phyloP scores from a whole-genome alignment of 2,329 filamentous ascomycete species.

The Amesomyces nigricolor region DNA sequence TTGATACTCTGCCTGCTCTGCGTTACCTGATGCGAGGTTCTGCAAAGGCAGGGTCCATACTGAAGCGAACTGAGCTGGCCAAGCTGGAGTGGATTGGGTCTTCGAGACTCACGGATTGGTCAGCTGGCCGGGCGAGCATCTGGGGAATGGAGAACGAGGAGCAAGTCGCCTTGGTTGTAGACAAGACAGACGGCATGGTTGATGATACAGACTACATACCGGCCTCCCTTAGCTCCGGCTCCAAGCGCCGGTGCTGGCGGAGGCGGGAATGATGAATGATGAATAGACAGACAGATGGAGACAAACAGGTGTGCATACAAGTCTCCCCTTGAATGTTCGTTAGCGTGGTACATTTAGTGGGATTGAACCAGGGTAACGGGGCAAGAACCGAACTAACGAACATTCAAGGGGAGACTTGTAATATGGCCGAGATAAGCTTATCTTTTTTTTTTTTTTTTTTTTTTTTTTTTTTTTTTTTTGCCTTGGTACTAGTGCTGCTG shows the following conservation, averaged over 20 bases:
- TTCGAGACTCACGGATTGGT: too few relatives aligned
- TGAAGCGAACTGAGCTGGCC: conserved; percentile 4
- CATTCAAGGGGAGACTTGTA: background rate
- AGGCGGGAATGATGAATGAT: background rate
- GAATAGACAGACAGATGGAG: background rate
- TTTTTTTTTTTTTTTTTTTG: background rate
- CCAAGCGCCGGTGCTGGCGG: background rate
- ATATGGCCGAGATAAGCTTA: conserved; percentile 7
- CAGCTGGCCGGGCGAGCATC: too few relatives aligned
- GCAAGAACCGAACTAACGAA: background rate
- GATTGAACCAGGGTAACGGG: too few relatives aligned
- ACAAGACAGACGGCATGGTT: background rate
- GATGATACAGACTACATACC: background rate
- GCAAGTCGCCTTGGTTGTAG: too few relatives aligned
- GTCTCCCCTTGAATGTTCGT: background rate
- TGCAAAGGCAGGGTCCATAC: conserved; percentile 4
- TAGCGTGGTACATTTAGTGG: too few relatives aligned
- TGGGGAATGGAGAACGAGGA: too few relatives aligned
- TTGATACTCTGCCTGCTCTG: background rate
- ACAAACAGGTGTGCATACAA: background rate
- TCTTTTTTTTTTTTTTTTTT: background rate
- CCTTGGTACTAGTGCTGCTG: too few relatives aligned
- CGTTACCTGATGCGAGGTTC: background rate
- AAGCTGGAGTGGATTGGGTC: too few relatives aligned
- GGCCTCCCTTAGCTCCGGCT: background rate